Evolutionary conservation across 129 eudicot species (phyloP).

Genomic region (Tagetes patula): DNA sequence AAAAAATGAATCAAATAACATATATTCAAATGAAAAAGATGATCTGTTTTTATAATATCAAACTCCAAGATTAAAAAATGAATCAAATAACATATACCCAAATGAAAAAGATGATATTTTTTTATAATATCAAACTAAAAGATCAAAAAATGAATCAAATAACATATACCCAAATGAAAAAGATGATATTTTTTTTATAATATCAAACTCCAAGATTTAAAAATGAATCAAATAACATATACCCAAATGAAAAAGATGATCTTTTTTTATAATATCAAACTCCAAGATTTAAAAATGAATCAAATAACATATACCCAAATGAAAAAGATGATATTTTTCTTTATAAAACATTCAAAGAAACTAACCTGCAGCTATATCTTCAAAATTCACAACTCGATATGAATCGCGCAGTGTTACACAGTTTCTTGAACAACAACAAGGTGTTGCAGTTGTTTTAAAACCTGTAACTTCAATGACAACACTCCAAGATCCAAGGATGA

Average conservation of each 20-base stretch:
- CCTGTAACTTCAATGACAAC: not conserved
- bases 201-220: constrained; percentile 16
- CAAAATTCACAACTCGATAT: not conserved
- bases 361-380: not conserved
- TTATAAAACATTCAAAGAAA: not conserved
- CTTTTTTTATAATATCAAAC: not conserved
- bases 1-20: too few species aligned
- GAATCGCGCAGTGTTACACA: not conserved
- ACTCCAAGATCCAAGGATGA: constrained; percentile 3
- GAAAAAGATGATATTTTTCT: not conserved
- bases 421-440: constrained; percentile 10
- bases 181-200: not conserved
- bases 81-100: not conserved
- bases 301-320: not conserved
- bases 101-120: not conserved
- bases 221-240: not conserved
- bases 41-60: not conserved
- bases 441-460: not conserved
- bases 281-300: constrained; percentile 19
- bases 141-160: too few species aligned
- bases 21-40: too few species aligned
- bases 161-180: too few species aligned
- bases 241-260: too few species aligned
- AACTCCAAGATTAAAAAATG: constrained; percentile 12
- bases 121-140: not conserved